A percentile compares a stretch with the other conserved stretches of the same genome.
Conservation (phyloP, 176 grass and related monocot genomes). For the Olyra latifolia region DNA sequence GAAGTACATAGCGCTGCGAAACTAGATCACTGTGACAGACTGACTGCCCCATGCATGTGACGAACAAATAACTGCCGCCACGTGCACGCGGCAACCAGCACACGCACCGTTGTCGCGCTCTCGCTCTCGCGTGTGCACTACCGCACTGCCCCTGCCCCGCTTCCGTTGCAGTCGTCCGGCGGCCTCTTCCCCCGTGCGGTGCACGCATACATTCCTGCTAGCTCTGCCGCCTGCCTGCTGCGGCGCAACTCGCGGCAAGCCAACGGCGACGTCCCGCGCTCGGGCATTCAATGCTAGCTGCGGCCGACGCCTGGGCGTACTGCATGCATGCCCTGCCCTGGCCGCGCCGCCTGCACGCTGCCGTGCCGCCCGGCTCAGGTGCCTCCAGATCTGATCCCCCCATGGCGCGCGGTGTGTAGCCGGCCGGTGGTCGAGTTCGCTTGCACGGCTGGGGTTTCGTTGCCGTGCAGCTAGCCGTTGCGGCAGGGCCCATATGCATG, state of each 20-base stretch:
- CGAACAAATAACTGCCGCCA: background rate
- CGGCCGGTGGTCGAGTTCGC: background rate
- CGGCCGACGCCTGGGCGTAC: too few relatives aligned
- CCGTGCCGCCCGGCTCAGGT: conserved; percentile 18
- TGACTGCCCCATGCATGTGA: too few relatives aligned
- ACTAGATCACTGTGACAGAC: too few relatives aligned
- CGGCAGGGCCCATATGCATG: background rate
- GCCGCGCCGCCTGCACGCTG: conserved; percentile 12
- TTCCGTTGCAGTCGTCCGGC: background rate
- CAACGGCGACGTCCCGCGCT: too few relatives aligned
- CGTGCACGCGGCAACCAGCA: background rate
- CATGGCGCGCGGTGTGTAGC: background rate
- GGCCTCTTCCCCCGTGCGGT: background rate
- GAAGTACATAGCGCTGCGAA: too few relatives aligned
- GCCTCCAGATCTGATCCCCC: conserved; percentile 6
- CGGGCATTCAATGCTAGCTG: too few relatives aligned
- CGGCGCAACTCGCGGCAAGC: background rate
- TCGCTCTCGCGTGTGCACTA: conserved; percentile 11
- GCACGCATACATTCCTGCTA: background rate
- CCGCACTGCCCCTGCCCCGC: background rate
- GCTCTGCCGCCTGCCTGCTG: too few relatives aligned
- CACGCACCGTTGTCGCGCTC: background rate
- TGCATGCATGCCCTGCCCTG: conserved; percentile 8
- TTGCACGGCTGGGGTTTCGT: conserved; percentile 28
- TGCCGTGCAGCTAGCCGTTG: conserved; percentile 22